These are phyloP conservation scores for Austroboletus eburneus DNA, from an alignment of 768 basidiomycete genomes.

Conservation along the genomic window DNA sequence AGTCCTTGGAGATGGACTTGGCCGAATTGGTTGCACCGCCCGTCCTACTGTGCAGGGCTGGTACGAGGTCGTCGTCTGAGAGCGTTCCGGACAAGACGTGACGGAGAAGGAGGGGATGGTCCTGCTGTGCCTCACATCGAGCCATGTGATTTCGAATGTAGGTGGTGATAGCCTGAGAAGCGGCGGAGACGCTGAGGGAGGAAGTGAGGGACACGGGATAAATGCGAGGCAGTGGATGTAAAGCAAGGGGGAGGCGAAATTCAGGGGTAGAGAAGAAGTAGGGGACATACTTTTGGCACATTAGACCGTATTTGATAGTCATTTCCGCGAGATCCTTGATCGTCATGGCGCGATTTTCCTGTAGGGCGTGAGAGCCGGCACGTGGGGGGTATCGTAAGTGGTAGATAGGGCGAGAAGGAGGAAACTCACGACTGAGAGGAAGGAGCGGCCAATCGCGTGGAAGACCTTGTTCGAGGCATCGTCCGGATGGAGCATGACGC, in stretches of 20 bases:
- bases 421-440: constrained; percentile 64
- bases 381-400: constrained; percentile 16
- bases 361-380: constrained; percentile 10
- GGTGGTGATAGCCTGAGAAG: constrained; percentile 79
- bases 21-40: constrained; percentile 58
- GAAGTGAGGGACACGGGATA: constrained; percentile 11
- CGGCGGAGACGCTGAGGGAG: constrained; percentile 59
- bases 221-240: constrained; percentile 6
- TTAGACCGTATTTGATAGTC: constrained; percentile 57
- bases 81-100: constrained; percentile 69
- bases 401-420: constrained; percentile 6
- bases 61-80: constrained; percentile 69
- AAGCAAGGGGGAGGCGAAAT: neutral
- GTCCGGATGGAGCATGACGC: constrained; percentile 68
- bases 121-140: constrained; percentile 67
- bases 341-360: constrained; percentile 83
- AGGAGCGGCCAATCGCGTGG: constrained; percentile 65
- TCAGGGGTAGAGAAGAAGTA: too few species aligned
- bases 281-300: constrained; percentile 67
- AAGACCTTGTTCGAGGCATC: constrained; percentile 71
- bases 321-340: constrained; percentile 82
- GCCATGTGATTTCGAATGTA: constrained; percentile 71
- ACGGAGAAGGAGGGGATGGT: constrained; percentile 69
- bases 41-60: constrained; percentile 63
- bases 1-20: constrained; percentile 16